Evolutionary conservation across 179 eudicot species (phyloP).

Genomic region (Pouteria campechiana): DNA sequence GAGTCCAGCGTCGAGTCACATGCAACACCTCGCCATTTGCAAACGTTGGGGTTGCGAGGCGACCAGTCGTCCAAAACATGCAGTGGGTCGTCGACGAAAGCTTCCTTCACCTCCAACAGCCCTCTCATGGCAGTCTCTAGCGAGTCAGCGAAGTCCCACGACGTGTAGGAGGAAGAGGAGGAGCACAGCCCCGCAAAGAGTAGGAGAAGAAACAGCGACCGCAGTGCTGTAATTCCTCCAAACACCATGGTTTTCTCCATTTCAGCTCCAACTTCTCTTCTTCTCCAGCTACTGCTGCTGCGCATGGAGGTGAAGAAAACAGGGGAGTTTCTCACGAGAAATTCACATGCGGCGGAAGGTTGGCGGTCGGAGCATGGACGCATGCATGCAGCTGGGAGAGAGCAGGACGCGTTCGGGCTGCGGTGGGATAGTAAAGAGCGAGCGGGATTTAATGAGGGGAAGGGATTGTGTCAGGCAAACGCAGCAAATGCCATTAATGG

Average conservation of each 20-base stretch:
- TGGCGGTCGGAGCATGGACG: background rate
- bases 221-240: too few relatives aligned
- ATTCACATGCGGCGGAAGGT: background rate
- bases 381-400: background rate
- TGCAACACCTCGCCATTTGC: conserved; percentile 61
- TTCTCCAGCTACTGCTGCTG: background rate
- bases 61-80: conserved; percentile 51
- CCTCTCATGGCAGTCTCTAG: conserved; percentile 14
- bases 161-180: background rate
- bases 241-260: background rate
- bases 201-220: background rate
- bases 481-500: conserved; percentile 3
- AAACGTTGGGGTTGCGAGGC: conserved; percentile 25
- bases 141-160: background rate
- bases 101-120: conserved; percentile 46
- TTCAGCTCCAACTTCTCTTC: background rate
- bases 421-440: background rate
- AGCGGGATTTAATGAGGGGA: too few relatives aligned
- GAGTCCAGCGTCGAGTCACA: conserved; percentile 32
- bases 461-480: background rate
- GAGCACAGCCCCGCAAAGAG: background rate
- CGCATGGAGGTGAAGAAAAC: background rate
- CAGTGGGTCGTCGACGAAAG: conserved; percentile 49
- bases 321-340: too few relatives aligned
- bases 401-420: background rate